Evolutionary conservation across 2,329 filamentous ascomycete species (phyloP).

Genomic region (Arachnopeziza araneosa): DNA sequence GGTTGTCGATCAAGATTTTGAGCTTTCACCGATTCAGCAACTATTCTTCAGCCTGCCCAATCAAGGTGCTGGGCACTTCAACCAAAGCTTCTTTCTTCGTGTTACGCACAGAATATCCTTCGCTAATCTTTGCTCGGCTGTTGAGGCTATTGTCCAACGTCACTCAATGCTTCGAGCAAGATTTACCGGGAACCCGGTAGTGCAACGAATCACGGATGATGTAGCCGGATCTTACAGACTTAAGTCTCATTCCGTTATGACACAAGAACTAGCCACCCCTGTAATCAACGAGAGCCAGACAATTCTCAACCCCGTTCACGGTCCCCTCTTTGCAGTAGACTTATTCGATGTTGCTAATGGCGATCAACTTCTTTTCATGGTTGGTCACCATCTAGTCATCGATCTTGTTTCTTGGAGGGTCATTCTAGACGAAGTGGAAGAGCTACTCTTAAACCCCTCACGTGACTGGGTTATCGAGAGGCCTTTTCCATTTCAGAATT

Average conservation of each 20-base stretch:
- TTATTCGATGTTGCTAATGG: slow-evolving; percentile 7
- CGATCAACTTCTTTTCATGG: slow-evolving; percentile 13
- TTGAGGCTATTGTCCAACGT: slow-evolving; percentile 29
- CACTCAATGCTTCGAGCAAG: slow-evolving; percentile 38
- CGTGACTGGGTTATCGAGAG: neutral
- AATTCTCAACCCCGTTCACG: slow-evolving; percentile 20
- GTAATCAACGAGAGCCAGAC: slow-evolving; percentile 23
- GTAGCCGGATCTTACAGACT: neutral
- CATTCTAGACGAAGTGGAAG: slow-evolving; percentile 34
- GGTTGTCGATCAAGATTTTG: slow-evolving; percentile 5
- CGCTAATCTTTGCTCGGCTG: slow-evolving; percentile 15
- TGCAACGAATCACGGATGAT: slow-evolving; percentile 4
- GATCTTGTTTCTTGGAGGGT: slow-evolving; percentile 36
- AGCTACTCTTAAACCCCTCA: slow-evolving; percentile 7
- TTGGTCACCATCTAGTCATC: slow-evolving; percentile 26
- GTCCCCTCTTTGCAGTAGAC: slow-evolving; percentile 21
- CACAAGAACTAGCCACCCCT: neutral
- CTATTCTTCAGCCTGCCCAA: slow-evolving; percentile 20
- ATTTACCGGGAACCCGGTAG: slow-evolving; percentile 17
- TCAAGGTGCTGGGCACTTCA: slow-evolving; percentile 19
- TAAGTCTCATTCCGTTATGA: neutral
- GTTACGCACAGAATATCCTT: neutral
- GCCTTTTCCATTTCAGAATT: neutral
- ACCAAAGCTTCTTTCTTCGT: slow-evolving; percentile 24
- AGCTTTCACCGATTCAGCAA: slow-evolving; percentile 26